Conservation (phyloP, 177 flowering plant species). For the Vitis hybrid region DNA sequence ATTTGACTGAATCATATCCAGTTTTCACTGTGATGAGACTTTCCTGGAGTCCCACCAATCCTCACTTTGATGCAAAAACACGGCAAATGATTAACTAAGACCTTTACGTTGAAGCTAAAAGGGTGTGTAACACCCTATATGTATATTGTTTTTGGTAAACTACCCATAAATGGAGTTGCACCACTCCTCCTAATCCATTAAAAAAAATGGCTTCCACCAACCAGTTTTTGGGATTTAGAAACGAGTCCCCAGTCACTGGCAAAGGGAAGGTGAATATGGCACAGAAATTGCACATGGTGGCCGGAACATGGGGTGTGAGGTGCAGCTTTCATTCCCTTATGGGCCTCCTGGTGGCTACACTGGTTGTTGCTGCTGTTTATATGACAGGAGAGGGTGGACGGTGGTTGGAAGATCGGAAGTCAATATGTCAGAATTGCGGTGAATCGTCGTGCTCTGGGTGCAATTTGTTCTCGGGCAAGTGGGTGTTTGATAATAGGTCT, state of each 20-base stretch:
- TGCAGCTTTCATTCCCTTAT: constrained; percentile 33
- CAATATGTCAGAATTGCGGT: neutral
- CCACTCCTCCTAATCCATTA: neutral
- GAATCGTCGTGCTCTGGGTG: constrained; percentile 22
- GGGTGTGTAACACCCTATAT: neutral
- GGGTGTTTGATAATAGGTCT: constrained; percentile 71
- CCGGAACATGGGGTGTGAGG: constrained; percentile 31
- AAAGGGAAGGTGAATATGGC: constrained; percentile 8
- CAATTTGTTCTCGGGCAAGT: constrained; percentile 58
- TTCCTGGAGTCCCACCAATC: no score
- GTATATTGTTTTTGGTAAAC: constrained; percentile 7
- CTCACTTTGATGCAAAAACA: no score
- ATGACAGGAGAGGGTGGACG: constrained; percentile 19
- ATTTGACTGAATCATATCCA: no score
- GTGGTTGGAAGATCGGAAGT: neutral
- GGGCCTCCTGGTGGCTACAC: constrained; percentile 24
- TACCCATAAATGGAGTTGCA: neutral
- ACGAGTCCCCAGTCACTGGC: neutral
- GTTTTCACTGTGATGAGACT: no score
- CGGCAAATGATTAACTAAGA: no score
- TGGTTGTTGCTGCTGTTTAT: constrained; percentile 29
- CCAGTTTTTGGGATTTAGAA: neutral
- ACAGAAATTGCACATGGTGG: constrained; percentile 13
- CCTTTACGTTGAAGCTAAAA: no score
- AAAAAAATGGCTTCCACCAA: neutral